These are phyloP conservation scores for Melaleuca alternifolia DNA, from an alignment of 345 rosid species.

Conservation along the genomic window DNA sequence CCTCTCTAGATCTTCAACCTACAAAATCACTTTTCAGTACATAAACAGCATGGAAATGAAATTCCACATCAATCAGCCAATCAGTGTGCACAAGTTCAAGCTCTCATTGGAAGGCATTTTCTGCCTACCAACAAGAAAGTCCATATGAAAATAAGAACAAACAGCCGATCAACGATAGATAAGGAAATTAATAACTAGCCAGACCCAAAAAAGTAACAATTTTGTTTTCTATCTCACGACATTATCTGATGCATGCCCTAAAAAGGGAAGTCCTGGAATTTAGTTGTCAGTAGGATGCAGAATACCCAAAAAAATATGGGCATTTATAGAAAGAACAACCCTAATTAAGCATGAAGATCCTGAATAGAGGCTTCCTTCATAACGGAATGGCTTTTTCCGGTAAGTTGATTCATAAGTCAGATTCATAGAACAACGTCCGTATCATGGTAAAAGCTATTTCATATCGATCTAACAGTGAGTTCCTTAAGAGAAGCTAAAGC, in stretches of 20 bases:
- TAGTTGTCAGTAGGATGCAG: background rate
- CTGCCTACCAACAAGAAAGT: background rate
- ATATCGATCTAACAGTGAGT: background rate
- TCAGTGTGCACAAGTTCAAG: background rate
- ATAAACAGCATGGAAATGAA: background rate
- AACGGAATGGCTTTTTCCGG: background rate
- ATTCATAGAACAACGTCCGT: background rate
- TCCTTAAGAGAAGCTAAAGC: background rate
- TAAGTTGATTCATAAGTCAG: background rate
- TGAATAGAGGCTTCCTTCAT: background rate
- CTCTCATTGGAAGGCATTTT: background rate
- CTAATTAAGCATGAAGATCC: background rate
- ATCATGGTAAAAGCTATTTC: background rate
- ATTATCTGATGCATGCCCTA: background rate
- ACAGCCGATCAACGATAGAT: background rate
- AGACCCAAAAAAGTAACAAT: background rate
- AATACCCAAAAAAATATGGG: background rate
- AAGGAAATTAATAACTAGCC: background rate
- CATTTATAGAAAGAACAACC: background rate
- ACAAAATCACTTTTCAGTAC: background rate
- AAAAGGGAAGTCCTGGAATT: background rate
- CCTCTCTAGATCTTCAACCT: conserved; percentile 63
- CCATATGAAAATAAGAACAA: background rate
- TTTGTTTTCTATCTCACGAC: background rate
- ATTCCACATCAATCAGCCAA: background rate